Evolutionary conservation across 2,329 filamentous ascomycete genomes (phyloP).

Genomic region (Grosmannia huntii): DNA sequence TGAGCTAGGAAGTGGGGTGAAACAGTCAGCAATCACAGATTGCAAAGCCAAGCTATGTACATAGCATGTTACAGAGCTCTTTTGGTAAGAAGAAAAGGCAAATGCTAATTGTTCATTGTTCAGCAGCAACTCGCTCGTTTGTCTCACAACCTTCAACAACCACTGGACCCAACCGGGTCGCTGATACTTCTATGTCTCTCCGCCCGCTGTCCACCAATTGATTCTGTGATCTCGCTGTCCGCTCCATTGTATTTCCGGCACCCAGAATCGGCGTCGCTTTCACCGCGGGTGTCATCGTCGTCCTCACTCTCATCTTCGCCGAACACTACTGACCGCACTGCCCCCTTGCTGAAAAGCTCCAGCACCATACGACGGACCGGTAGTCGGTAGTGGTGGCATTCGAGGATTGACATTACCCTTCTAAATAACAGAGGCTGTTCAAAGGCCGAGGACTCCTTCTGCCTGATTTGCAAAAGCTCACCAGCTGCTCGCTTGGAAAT

Average conservation of each 20-base stretch:
- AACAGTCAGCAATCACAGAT: background rate
- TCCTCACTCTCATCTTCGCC: conserved; percentile 35
- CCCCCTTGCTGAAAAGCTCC: conserved; percentile 84
- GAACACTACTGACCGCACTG: conserved; percentile 74
- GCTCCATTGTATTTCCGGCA: conserved; percentile 1
- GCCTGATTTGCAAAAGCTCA: conserved; percentile 70
- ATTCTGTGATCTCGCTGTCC: conserved; percentile 47
- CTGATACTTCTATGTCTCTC: conserved; percentile 43
- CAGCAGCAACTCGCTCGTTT: background rate
- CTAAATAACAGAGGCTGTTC: conserved; percentile 66
- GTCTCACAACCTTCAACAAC: background rate
- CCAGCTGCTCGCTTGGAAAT: conserved; percentile 75
- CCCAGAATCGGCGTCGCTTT: background rate
- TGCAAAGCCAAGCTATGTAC: background rate
- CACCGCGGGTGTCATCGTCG: conserved; percentile 16
- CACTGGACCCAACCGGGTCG: conserved; percentile 16
- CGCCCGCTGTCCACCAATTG: conserved; percentile 38
- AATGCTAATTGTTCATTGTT: background rate
- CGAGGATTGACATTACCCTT: conserved; percentile 72
- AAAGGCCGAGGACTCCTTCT: conserved; percentile 62
- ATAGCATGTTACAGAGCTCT: background rate
- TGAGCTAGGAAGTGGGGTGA: background rate
- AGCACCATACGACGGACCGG: conserved; percentile 81
- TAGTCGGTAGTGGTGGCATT: conserved; percentile 80
- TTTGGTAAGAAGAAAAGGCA: background rate